Conservation (phyloP, 345 rosid species). For the Anacardium occidentale region DNA sequence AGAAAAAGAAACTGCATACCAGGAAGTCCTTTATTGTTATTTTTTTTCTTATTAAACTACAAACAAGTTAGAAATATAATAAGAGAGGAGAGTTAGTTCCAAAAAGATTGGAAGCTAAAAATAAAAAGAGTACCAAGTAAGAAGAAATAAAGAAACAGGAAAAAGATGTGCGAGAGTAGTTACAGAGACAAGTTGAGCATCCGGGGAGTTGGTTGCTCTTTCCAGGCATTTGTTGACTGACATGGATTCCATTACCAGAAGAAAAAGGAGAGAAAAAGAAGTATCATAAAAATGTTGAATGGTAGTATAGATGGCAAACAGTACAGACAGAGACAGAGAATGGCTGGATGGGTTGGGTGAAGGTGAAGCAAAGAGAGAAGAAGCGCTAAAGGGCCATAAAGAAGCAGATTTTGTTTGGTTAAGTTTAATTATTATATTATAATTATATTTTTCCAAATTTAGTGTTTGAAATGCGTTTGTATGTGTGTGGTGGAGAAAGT, state of each 20-base stretch:
- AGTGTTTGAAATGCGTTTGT: conserved; percentile 22
- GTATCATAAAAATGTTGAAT: background rate
- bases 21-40: background rate
- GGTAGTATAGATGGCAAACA: conserved; percentile 1
- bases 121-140: conserved; percentile 29
- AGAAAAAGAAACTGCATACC: conserved; percentile 16
- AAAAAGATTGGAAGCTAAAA: conserved; percentile 33
- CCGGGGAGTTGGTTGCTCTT: conserved; percentile 30
- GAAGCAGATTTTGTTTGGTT: conserved; percentile 4
- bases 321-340: conserved; percentile 29
- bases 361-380: background rate
- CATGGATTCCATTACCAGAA: conserved; percentile 37
- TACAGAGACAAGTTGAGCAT: conserved; percentile 26
- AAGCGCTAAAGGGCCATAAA: conserved; percentile 15
- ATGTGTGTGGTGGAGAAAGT: background rate
- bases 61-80: background rate
- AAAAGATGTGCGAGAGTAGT: conserved; percentile 26
- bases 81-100: conserved; percentile 25
- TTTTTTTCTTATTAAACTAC: background rate
- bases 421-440: conserved; percentile 9
- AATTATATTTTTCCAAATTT: conserved; percentile 33
- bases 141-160: conserved; percentile 24
- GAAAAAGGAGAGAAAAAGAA: background rate
- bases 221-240: conserved; percentile 46
- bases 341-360: background rate